These are phyloP conservation scores for Hymenoscyphus repandus DNA, from an alignment of 2,329 filamentous ascomycete genomes.

Conservation along the genomic window DNA sequence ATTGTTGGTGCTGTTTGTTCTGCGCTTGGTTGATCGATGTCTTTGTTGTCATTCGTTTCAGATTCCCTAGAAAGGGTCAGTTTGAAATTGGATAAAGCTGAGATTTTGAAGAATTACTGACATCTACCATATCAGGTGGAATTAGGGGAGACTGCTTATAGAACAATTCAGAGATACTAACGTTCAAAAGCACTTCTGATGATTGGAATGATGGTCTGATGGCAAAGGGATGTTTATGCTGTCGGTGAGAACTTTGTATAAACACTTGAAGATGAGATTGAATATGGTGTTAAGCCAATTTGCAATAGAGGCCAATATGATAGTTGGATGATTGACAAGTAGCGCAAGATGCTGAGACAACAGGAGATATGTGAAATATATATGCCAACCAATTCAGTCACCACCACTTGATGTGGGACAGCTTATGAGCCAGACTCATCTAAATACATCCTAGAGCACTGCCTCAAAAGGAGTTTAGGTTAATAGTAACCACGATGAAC, in stretches of 20 bases:
- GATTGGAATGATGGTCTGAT: conserved; percentile 5
- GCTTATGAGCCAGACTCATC: conserved; percentile 15
- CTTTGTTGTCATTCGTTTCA: conserved; percentile 19
- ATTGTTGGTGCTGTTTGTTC: conserved; percentile 11
- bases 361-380: conserved; percentile 1
- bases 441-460: conserved; percentile 17
- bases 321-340: not conserved
- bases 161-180: not conserved
- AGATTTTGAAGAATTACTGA: conserved; percentile 9
- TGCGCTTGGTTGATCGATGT: conserved; percentile 8
- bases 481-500: conserved; percentile 20
- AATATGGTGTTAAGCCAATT: conserved; percentile 3
- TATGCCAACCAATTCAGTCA: not conserved
- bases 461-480: conserved; percentile 24
- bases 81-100: not conserved
- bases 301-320: not conserved
- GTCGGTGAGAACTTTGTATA: conserved; percentile 1
- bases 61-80: conserved; percentile 22
- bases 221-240: conserved; percentile 3
- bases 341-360: not conserved
- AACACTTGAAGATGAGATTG: not conserved
- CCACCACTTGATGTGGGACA: conserved; percentile 7
- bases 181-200: not conserved
- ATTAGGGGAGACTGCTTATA: not conserved
- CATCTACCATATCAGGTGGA: conserved; percentile 22